A percentile compares a stretch with the other conserved stretches of the same genome.
Conservation (phyloP, 805 yeast genomes). For the Geotrichum ghanense region DNA sequence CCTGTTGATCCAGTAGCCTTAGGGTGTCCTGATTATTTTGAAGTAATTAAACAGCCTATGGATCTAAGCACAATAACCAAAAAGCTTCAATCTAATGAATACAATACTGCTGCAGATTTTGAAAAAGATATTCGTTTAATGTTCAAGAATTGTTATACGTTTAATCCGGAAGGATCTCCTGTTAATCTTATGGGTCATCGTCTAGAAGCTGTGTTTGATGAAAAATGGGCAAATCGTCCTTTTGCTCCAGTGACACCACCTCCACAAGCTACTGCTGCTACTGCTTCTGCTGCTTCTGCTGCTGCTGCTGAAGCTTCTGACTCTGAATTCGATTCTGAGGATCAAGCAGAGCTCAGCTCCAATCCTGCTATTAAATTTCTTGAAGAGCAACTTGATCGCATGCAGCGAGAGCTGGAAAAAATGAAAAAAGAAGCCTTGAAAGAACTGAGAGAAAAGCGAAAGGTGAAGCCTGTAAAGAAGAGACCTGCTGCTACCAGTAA, state of each 20-base stretch:
- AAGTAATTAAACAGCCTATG: conserved; percentile 86
- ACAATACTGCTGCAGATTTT: conserved; percentile 80
- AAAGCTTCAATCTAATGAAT: conserved; percentile 75
- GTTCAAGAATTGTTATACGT: conserved; percentile 78
- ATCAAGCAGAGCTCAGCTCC: conserved; percentile 44
- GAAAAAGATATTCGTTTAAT: conserved; percentile 73
- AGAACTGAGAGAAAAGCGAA: conserved; percentile 22
- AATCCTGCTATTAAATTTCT: conserved; percentile 85
- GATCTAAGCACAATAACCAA: conserved; percentile 77
- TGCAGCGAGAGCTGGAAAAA: conserved; percentile 74
- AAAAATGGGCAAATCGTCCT: conserved; percentile 82
- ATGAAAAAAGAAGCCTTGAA: conserved; percentile 47
- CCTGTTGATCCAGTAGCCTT: conserved; percentile 95
- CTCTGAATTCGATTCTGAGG: conserved; percentile 28
- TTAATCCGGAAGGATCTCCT: conserved; percentile 95
- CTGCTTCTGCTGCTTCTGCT: too few relatives aligned
- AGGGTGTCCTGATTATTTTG: conserved; percentile 82
- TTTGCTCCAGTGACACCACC: conserved; percentile 52
- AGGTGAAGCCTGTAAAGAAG: conserved; percentile 46
- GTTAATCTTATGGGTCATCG: conserved; percentile 93
- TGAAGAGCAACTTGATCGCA: conserved; percentile 74
- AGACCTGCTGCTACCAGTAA: conserved; percentile 7
- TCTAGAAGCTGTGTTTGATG: conserved; percentile 74
- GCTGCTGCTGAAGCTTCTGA: conserved; percentile 27
- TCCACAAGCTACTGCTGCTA: conserved; percentile 30